Conservation (phyloP, 148 eudicot species). For the Nepenthes gracilis region DNA sequence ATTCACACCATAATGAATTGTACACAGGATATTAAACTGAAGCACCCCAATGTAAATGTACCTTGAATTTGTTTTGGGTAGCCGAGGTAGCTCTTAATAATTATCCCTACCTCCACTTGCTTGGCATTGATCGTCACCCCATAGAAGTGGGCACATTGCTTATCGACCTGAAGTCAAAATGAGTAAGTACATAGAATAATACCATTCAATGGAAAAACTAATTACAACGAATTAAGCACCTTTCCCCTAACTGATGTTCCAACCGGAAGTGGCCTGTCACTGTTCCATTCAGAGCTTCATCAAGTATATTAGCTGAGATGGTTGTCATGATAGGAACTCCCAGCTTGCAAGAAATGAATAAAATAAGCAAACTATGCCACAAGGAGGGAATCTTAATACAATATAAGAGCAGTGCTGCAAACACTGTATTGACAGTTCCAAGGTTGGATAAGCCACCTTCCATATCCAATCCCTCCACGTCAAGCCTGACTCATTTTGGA, state of each 20-base stretch:
- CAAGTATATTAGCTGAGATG: conserved; percentile 85
- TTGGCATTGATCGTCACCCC: conserved; percentile 79
- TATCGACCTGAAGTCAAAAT: conserved; percentile 57
- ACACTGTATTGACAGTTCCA: conserved; percentile 95
- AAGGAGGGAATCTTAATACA: not conserved
- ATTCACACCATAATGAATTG: not conserved
- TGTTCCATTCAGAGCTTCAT: conserved; percentile 88
- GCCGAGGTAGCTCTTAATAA: conserved; percentile 79
- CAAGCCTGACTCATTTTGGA: conserved; percentile 47
- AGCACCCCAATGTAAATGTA: conserved; percentile 9
- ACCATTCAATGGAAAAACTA: not conserved
- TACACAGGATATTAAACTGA: not conserved
- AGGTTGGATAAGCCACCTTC: conserved; percentile 97
- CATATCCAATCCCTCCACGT: conserved; percentile 93
- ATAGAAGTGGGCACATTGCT: conserved; percentile 92
- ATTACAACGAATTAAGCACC: conserved; percentile 24
- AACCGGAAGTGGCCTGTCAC: conserved; percentile 82
- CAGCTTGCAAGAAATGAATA: conserved; percentile 50
- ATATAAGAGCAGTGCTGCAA: conserved; percentile 50
- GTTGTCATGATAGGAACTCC: conserved; percentile 99
- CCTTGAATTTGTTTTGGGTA: conserved; percentile 98
- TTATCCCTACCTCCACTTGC: conserved; percentile 81
- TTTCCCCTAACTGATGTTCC: conserved; percentile 92
- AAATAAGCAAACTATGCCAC: not conserved
- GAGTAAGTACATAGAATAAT: not conserved